Evolutionary conservation across 768 basidiomycete genomes (phyloP).

Genomic region (Tricholoma furcatifolium): DNA sequence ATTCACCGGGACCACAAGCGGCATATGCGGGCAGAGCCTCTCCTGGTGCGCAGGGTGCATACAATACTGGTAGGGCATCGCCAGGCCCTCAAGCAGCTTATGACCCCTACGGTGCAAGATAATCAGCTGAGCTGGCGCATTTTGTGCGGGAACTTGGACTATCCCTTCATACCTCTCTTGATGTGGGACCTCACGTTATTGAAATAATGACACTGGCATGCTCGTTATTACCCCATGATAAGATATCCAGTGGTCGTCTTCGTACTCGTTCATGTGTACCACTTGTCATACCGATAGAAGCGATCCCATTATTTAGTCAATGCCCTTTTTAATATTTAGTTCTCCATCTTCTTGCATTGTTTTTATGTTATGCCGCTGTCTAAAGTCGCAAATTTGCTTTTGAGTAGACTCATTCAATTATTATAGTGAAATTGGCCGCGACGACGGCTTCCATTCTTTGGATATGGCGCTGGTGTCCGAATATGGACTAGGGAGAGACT

Average conservation of each 20-base stretch:
- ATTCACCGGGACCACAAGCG: slow-evolving; percentile 32
- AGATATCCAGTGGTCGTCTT: slow-evolving; percentile 4
- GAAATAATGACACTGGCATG: slow-evolving; percentile 12
- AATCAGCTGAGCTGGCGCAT: background rate
- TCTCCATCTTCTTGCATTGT: slow-evolving; percentile 1
- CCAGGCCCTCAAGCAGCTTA: slow-evolving; percentile 49
- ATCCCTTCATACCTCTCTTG: slow-evolving; percentile 9
- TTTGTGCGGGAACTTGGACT: background rate
- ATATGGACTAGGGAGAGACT: no score
- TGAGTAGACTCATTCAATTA: background rate
- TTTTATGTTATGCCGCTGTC: slow-evolving; percentile 6
- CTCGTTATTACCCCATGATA: slow-evolving; percentile 10
- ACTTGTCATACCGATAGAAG: background rate
- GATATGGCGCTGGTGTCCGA: no score
- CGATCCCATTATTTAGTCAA: slow-evolving; percentile 4
- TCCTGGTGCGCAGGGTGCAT: slow-evolving; percentile 45
- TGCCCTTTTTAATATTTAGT: slow-evolving; percentile 10
- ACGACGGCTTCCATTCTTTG: no score
- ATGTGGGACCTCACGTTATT: slow-evolving; percentile 8
- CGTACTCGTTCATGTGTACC: slow-evolving; percentile 6
- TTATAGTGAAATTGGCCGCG: background rate
- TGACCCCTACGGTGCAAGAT: slow-evolving; percentile 17
- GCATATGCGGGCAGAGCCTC: slow-evolving; percentile 32
- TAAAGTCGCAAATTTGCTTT: slow-evolving; percentile 1
- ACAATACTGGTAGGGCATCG: slow-evolving; percentile 32